These are phyloP conservation scores for Peronosclerospora sorghi DNA, from an alignment of 352 stramenopile species.

Conservation along the genomic window DNA sequence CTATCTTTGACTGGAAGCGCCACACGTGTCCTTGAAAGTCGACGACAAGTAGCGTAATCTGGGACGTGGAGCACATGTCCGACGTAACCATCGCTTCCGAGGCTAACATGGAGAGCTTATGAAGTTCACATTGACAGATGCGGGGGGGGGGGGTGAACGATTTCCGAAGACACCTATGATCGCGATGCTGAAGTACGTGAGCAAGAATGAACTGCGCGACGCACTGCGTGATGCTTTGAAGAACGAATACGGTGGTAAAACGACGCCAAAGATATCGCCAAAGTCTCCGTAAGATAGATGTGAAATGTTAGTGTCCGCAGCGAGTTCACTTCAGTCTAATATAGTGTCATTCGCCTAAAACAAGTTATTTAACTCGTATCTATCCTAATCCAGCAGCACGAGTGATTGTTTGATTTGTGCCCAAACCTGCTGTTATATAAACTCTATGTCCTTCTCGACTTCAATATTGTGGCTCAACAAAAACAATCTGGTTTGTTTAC, in stretches of 20 bases:
- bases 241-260: constrained; percentile 17
- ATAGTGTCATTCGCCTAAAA: no score
- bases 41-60: constrained; percentile 24
- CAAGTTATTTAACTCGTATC: no score
- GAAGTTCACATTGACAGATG: constrained; percentile 41
- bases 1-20: constrained; percentile 88
- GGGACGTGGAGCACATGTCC: constrained; percentile 76
- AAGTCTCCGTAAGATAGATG: constrained; percentile 13
- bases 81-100: constrained; percentile 39
- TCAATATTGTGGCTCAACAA: no score
- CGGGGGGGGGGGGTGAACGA: constrained; percentile 6
- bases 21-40: constrained; percentile 52
- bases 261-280: constrained; percentile 1
- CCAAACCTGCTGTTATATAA: no score
- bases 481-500: no score
- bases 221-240: constrained; percentile 39
- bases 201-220: constrained; percentile 57
- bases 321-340: no score
- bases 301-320: neutral
- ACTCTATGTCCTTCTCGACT: no score
- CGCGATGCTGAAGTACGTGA: constrained; percentile 87
- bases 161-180: constrained; percentile 65
- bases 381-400: no score
- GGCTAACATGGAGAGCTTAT: constrained; percentile 57
- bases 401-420: no score